Evolutionary conservation across 1,284 basidiomycete genomes (phyloP), one percentile per base, ranked within the genome.

Genomic region (Hypsizygus ulmarius): DNA sequence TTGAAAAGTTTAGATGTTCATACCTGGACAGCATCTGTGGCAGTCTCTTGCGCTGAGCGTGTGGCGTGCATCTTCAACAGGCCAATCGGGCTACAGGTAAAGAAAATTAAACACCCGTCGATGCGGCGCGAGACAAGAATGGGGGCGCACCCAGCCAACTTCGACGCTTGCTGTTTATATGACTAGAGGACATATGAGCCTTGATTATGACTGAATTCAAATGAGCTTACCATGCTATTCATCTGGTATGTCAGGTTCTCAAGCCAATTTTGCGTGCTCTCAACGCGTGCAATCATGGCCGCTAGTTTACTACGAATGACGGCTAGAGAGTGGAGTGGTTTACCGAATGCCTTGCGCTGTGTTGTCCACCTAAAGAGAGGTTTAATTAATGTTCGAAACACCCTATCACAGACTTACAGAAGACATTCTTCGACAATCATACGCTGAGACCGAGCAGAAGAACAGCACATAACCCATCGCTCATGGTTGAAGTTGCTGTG

Each of bases 201-300:
- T 32, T 32, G 18, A n/a, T 27, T 14, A 30, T 51, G 30, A 50
- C 34, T 45, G 29, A n/a, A 43, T 32, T 29, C 36, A 32, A 38
- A 37, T 27, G 43, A 12, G 15, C 63, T 43, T 15, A 79, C 80
- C 90, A 93, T 93, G 59, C 93, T 84, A 64, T 79, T 84, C 93
- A 96, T 96, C 68, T 96, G 93, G 65, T 87, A 84, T 0, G 93
- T 95, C 53, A 96, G 72, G 61, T 82, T 87, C 71, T 97, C 94
- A 19, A 96, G 71, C 92, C 93, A 97, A 39, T 79, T 81, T 63
- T 97, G 93, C 41, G 60, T 60, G 56, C 70, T 74, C 51, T 95
- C 91, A 29, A 81, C 77, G 50, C 90, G 84, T 16, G 88, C 80
- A 51, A 95, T 92, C 89, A 95, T 93, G 19, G 74, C 72, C 1